A percentile compares a stretch with the other conserved stretches of the same genome.
These are phyloP conservation scores for Picea abies DNA, from an alignment of 83 land plant genomes.

Conservation along the genomic window DNA sequence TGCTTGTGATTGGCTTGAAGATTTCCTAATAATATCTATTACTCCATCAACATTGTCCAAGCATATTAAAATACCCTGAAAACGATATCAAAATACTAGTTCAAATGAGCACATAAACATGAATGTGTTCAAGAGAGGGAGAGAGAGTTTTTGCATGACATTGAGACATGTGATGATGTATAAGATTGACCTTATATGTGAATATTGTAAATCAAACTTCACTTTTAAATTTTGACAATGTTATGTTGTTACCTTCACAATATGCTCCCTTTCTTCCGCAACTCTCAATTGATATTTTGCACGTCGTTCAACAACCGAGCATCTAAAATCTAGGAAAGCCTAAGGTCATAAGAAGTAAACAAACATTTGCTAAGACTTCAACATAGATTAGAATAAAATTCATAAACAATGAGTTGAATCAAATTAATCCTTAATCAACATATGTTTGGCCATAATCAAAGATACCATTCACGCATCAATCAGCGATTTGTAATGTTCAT, in stretches of 20 bases:
- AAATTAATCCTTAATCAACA: too few relatives aligned
- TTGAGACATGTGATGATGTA: neutral
- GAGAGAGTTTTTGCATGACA: neutral
- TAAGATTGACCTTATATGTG: neutral
- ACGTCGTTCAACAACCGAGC: constrained; percentile 86
- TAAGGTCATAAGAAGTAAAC: constrained; percentile 17
- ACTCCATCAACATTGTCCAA: constrained; percentile 88
- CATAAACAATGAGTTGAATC: too few relatives aligned
- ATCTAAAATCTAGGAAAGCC: constrained; percentile 94
- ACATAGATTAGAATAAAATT: neutral
- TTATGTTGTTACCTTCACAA: constrained; percentile 69
- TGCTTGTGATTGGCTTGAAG: constrained; percentile 60
- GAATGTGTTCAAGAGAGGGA: neutral
- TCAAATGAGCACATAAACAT: neutral
- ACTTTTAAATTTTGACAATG: too few relatives aligned
- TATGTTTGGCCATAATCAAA: too few relatives aligned
- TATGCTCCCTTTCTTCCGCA: constrained; percentile 85
- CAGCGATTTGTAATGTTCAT: too few relatives aligned
- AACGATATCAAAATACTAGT: neutral
- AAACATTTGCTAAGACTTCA: neutral
- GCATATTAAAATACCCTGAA: constrained; percentile 84
- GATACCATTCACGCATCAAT: too few relatives aligned
- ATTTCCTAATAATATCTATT: constrained; percentile 55
- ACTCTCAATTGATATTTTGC: constrained; percentile 78
- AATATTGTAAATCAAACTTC: too few relatives aligned